These are phyloP conservation scores for Fusarium secorum DNA, from an alignment of 2,329 filamentous ascomycete genomes.

Conservation along the genomic window DNA sequence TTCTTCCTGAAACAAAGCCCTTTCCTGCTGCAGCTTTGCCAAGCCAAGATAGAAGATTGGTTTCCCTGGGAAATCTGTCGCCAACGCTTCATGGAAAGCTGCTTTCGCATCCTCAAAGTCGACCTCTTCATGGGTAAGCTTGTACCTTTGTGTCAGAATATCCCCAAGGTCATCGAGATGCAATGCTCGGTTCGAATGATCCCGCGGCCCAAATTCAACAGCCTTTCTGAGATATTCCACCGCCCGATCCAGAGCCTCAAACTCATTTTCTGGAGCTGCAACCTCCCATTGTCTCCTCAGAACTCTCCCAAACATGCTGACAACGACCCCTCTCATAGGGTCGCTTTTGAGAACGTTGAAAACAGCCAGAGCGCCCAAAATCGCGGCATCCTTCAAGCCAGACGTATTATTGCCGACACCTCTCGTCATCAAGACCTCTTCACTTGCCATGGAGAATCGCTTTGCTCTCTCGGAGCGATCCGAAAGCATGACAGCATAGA, in stretches of 20 bases:
- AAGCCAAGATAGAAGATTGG: neutral
- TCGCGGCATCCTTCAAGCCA: neutral
- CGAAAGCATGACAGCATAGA: neutral
- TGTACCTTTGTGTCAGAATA: neutral
- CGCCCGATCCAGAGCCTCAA: neutral
- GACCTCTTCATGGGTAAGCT: fast-evolving
- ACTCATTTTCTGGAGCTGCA: fast-evolving
- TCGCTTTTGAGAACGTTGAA: neutral
- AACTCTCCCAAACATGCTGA: neutral
- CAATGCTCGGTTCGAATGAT: neutral
- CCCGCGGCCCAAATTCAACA: neutral
- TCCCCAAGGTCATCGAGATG: neutral
- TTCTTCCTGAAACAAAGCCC: fast-evolving
- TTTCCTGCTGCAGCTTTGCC: neutral
- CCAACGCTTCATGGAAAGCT: neutral
- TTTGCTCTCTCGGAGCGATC: neutral
- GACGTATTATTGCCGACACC: neutral
- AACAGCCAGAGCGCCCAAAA: neutral
- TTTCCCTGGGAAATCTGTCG: neutral
- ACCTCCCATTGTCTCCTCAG: neutral
- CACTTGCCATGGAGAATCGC: neutral
- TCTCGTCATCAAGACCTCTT: neutral
- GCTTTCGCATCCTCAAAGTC: neutral
- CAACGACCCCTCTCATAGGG: neutral
- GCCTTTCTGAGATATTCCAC: neutral